Base-by-base conservation (phyloP, 495 filamentous ascomycete species). In the Podospora bellae-mahoneyi region DNA sequence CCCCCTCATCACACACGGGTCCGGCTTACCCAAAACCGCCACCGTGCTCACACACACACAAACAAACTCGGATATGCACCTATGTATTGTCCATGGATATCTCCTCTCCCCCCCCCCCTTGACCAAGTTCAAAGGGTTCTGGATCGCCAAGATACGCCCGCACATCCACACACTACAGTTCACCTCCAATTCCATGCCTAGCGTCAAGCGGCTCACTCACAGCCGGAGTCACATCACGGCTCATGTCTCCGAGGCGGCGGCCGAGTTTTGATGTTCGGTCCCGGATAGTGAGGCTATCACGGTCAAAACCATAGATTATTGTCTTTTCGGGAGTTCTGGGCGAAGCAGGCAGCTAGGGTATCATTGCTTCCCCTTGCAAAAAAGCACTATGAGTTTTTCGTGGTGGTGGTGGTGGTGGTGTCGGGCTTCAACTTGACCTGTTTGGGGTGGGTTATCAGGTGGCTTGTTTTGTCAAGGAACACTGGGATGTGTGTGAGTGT, bases 381-480 rank as follows among this genome's bases (percentile, higher is more conserved):
- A 32, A 61, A 13, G 19, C 18, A 23, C 61, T 63, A 63, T 63
- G n/a, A 20, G 28, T 48, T 23, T 23, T 23, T 32, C 32, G 27
- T 6, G 30, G 61, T 63, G 61, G 23, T 23, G 23, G 23, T 23
- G 23, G 23, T 23, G 23, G 23, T 23, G 23, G 23, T 23, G 23
- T 23, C 23, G 23, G 23, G 61, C 61, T 48, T 63, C 61, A 63
- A 63, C 61, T 63, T 63, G 4, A 19, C 61, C 61, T 44, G 5
- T 44, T 63, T 18, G 61, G 10, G 61, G 34, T 4, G 23, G 61
- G 34, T 4, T n/a, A n/a, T 39, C 15, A 26, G 10, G 18, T 1
- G 32, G n/a, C 7, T 23, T 23, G n/a, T 32, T 32, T 63, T 63
- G 28, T 6, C 9, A 18, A 13, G 30, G 2, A 39, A 32, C 34